Conservation (phyloP, 768 basidiomycete genomes). For the Strobilomyces dryophilus region DNA sequence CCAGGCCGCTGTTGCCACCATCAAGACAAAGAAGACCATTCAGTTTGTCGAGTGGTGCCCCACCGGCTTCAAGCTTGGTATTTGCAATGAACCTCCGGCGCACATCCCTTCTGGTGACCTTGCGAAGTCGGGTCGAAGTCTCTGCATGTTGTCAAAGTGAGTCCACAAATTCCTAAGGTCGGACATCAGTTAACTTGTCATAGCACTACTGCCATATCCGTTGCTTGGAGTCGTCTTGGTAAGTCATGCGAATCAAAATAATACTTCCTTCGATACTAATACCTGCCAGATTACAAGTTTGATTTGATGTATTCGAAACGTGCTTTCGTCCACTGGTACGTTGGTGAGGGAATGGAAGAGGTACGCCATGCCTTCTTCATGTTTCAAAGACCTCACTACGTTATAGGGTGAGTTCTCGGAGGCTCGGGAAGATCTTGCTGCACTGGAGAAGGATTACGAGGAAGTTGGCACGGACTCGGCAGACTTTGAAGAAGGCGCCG, state of each 20-base stretch:
- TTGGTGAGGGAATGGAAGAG: conserved; percentile 99
- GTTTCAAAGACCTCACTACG: conserved; percentile 6
- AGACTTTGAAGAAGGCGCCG: conserved; percentile 57
- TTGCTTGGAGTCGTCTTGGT: conserved; percentile 89
- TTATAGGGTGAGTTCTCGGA: conserved; percentile 93
- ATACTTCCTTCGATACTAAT: conserved; percentile 5
- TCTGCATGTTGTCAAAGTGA: conserved; percentile 95
- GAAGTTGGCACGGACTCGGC: conserved; percentile 81
- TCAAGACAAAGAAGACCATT: conserved; percentile 98
- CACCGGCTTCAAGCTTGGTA: conserved; percentile 97
- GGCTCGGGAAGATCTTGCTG: conserved; percentile 96
- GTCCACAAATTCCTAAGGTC: conserved; percentile 14
- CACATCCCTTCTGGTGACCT: conserved; percentile 92
- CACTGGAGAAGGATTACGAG: conserved; percentile 93
- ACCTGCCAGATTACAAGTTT: conserved; percentile 82
- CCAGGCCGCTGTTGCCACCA: conserved; percentile 84
- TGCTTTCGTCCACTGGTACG: conserved; percentile 92
- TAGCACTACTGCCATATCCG: conserved; percentile 89
- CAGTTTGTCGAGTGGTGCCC: conserved; percentile 99
- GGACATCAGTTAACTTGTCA: conserved; percentile 1
- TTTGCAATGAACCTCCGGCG: conserved; percentile 95
- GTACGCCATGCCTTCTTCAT: conserved; percentile 26
- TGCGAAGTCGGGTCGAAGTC: conserved; percentile 87
- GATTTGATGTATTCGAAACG: conserved; percentile 97
- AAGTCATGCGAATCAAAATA: conserved; percentile 12